These are phyloP conservation scores for Catunica adiposa DNA, from an alignment of 2,329 filamentous ascomycete species.

Conservation along the genomic window DNA sequence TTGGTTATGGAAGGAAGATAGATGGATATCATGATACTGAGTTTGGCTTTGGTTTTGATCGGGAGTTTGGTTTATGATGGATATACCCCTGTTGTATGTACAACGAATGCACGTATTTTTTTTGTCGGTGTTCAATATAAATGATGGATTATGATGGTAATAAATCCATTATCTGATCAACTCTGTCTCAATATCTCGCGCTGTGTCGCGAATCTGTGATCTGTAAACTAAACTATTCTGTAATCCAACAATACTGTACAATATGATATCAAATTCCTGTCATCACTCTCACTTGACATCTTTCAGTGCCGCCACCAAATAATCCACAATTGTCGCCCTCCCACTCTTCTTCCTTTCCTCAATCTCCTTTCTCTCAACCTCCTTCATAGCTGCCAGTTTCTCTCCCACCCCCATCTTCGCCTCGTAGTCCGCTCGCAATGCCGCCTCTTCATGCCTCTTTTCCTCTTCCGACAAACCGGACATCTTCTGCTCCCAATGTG, in stretches of 20 bases:
- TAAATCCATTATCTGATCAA: no score
- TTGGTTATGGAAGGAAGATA: constrained; percentile 27
- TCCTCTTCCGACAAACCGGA: constrained; percentile 42
- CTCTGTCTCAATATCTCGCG: neutral
- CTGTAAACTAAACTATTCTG: neutral
- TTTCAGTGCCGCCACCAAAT: constrained; percentile 21
- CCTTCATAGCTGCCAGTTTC: constrained; percentile 37
- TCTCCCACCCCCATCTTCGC: constrained; percentile 43
- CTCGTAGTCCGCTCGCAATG: constrained; percentile 44
- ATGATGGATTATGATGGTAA: no score
- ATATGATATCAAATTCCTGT: neutral
- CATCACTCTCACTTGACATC: constrained; percentile 3
- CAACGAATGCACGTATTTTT: neutral
- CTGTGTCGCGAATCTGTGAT: neutral
- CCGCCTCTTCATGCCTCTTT: constrained; percentile 44
- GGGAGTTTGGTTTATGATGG: constrained; percentile 8
- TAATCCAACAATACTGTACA: neutral
- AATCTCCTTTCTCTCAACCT: constrained; percentile 37
- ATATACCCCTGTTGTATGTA: constrained; percentile 1
- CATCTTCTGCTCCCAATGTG: constrained; percentile 38
- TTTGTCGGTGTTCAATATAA: neutral
- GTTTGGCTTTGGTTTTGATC: neutral
- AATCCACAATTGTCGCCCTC: constrained; percentile 29
- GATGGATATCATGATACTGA: constrained; percentile 23
- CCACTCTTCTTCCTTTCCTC: constrained; percentile 40